phyloP scores from a whole-genome alignment of 345 rosid species.

The Rhizophora apiculata region DNA sequence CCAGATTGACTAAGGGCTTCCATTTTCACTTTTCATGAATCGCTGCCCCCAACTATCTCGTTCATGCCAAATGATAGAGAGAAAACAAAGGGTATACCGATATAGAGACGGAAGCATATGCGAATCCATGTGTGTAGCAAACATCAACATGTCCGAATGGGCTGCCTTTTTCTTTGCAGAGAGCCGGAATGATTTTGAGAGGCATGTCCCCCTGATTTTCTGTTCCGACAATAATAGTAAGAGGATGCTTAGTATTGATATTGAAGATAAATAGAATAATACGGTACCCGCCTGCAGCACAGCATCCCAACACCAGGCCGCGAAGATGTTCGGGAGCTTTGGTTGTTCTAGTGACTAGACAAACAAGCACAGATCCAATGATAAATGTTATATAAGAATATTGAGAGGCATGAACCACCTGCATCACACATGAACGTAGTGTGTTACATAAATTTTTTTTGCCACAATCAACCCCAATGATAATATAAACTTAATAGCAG shows the following conservation, averaged over 20 bases:
- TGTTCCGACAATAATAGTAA: slow-evolving; percentile 1
- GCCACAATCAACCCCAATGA: no score
- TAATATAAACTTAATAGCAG: no score
- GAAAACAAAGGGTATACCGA: slow-evolving; percentile 25
- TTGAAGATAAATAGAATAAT: no score
- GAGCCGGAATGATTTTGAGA: slow-evolving; percentile 39
- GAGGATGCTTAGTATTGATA: no score
- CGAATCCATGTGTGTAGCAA: slow-evolving; percentile 29
- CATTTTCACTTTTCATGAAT: no score
- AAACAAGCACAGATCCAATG: slow-evolving; percentile 37
- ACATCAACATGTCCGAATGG: slow-evolving; percentile 32
- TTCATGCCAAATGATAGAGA: neutral
- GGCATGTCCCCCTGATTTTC: slow-evolving; percentile 43
- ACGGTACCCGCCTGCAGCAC: slow-evolving; percentile 34
- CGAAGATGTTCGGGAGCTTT: slow-evolving; percentile 35
- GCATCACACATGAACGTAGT: neutral
- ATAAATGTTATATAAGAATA: slow-evolving; percentile 28
- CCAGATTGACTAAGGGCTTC: no score
- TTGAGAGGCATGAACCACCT: slow-evolving; percentile 63
- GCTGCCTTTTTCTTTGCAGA: slow-evolving; percentile 37
- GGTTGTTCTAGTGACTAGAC: slow-evolving; percentile 37
- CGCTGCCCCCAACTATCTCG: no score
- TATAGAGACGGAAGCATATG: slow-evolving; percentile 47
- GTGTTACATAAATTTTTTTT: no score
- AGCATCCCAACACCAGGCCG: slow-evolving; percentile 52